Percentiles rank a stretch among this genome's conserved stretches.
phyloP scores from a whole-genome alignment of 352 stramenopile genomes.

The Phytophthora citricola region DNA sequence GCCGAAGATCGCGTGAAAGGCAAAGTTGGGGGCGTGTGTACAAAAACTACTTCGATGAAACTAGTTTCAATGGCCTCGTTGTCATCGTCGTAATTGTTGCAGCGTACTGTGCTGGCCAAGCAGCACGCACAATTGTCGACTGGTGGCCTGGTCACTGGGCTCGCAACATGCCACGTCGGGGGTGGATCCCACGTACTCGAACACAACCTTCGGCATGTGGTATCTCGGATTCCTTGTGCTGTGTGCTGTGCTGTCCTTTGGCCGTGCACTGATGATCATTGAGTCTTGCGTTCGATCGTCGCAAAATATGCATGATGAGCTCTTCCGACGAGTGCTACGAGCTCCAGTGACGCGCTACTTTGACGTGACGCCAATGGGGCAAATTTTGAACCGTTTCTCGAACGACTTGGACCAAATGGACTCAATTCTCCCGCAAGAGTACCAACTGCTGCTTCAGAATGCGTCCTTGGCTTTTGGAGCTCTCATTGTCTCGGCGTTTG shows the following conservation, averaged over 20 bases:
- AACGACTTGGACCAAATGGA: constrained; percentile 66
- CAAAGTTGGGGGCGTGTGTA: constrained; percentile 37
- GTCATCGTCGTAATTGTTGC: constrained; percentile 13
- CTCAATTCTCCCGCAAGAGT: constrained; percentile 43
- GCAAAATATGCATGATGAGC: constrained; percentile 53
- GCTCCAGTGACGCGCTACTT: constrained; percentile 65
- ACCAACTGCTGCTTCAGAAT: constrained; percentile 49
- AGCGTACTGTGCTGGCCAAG: constrained; percentile 20
- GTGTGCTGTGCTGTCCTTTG: constrained; percentile 31
- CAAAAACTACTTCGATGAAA: constrained; percentile 47
- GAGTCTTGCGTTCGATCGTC: constrained; percentile 45
- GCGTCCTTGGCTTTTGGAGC: constrained; percentile 36
- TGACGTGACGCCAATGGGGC: constrained; percentile 62
- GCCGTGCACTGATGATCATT: constrained; percentile 43
- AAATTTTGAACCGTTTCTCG: constrained; percentile 68
- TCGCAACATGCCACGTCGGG: constrained; percentile 22
- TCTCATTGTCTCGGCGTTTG: constrained; percentile 46
- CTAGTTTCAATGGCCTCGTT: constrained; percentile 32
- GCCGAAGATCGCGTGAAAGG: constrained; percentile 47
- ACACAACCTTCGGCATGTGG: constrained; percentile 40
- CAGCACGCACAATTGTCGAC: constrained; percentile 24
- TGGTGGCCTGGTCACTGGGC: constrained; percentile 43
- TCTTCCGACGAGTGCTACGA: constrained; percentile 51
- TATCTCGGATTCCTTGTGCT: constrained; percentile 49
- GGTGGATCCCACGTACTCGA: constrained; percentile 44